phyloP scores from a whole-genome alignment of 345 rosid genomes.

The Lagerstroemia speciosa region DNA sequence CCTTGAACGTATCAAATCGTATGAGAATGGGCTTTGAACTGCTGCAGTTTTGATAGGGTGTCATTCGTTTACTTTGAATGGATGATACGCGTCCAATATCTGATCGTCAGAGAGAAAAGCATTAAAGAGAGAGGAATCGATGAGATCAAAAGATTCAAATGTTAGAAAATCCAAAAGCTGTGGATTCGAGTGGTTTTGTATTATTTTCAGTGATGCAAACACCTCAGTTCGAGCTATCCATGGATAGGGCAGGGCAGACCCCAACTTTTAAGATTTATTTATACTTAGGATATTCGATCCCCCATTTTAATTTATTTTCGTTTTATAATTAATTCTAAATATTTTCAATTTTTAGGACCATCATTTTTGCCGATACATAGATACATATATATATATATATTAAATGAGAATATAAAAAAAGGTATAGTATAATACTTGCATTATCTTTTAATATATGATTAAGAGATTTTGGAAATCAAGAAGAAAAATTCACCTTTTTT shows the following conservation, averaged over 20 bases:
- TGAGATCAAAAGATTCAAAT: background rate
- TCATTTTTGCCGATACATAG: background rate
- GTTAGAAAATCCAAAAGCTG: background rate
- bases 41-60: too few relatives aligned
- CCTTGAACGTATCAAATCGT: too few relatives aligned
- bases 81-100: too few relatives aligned
- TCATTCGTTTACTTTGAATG: too few relatives aligned
- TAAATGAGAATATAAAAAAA: background rate
- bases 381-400: background rate
- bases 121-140: background rate
- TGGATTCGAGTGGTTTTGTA: constrained; percentile 10
- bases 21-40: too few relatives aligned
- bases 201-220: constrained; percentile 16
- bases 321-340: too few relatives aligned
- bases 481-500: too few relatives aligned
- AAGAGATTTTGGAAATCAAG: too few relatives aligned
- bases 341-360: background rate
- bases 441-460: too few relatives aligned
- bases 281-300: too few relatives aligned
- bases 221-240: constrained; percentile 1
- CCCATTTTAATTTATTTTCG: too few relatives aligned
- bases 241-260: background rate
- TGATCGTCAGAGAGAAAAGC: background rate
- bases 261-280: background rate
- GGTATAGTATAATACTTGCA: too few relatives aligned